Percentiles rank a stretch among this genome's conserved stretches.
Conservation (phyloP, 1,139 yeast species). For the Trichomonascaceae sp. region DNA sequence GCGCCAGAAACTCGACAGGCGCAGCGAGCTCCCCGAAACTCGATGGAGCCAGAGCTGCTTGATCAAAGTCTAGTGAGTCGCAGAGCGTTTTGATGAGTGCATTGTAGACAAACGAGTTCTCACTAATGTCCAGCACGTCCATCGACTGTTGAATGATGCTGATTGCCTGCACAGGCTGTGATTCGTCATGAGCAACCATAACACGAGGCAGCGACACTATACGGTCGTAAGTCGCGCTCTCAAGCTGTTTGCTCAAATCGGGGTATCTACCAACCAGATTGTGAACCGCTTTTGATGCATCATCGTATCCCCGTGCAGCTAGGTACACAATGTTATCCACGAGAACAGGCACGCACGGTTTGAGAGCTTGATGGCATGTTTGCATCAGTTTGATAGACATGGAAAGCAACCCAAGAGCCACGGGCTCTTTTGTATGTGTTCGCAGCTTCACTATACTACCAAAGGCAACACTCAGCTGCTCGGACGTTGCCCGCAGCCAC, state of each 20-base stretch:
- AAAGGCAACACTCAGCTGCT: slow-evolving; percentile 35
- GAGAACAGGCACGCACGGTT: slow-evolving; percentile 24
- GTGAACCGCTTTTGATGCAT: slow-evolving; percentile 1
- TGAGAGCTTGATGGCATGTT: slow-evolving; percentile 25
- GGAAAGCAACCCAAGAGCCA: slow-evolving; percentile 20
- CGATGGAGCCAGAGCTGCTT: no score
- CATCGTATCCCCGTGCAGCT: slow-evolving; percentile 3
- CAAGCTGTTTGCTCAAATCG: slow-evolving; percentile 12
- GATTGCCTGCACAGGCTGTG: slow-evolving; percentile 8
- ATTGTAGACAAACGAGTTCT: slow-evolving; percentile 2
- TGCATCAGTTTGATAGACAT: slow-evolving; percentile 23
- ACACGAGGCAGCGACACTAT: slow-evolving; percentile 20
- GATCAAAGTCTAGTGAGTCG: slow-evolving; percentile 2
- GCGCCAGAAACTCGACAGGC: no score
- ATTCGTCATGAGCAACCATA: slow-evolving; percentile 19
- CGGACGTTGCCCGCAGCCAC: slow-evolving; percentile 56
- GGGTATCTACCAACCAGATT: no score
- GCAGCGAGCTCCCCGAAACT: no score
- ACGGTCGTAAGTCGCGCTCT: slow-evolving; percentile 18
- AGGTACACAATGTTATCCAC: slow-evolving; percentile 20
- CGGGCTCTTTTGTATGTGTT: slow-evolving; percentile 22
- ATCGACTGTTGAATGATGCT: slow-evolving; percentile 1
- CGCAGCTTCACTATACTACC: slow-evolving; percentile 14
- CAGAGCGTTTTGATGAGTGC: slow-evolving; percentile 3
- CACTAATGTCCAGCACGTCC: slow-evolving; percentile 3